Conservation (phyloP, 148 eudicot genomes). For the Fagopyrum homotropicum region DNA sequence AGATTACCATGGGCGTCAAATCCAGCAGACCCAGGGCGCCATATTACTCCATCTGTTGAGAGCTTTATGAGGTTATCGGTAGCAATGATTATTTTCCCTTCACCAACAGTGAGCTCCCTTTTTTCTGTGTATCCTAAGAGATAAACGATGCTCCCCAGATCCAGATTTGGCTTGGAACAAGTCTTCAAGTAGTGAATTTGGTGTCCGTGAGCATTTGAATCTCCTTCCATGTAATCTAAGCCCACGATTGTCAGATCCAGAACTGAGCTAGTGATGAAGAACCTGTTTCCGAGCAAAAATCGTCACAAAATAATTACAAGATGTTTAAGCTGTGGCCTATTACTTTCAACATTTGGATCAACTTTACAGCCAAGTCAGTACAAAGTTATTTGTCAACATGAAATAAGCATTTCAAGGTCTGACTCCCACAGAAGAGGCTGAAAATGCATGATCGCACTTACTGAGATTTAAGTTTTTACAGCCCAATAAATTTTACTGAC, state of each 20-base stretch:
- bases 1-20: constrained; percentile 90
- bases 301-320: neutral
- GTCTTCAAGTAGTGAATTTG: constrained; percentile 75
- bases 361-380: neutral
- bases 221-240: constrained; percentile 72
- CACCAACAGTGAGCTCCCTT: constrained; percentile 66
- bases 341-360: neutral
- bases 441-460: constrained; percentile 3
- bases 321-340: neutral
- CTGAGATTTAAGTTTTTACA: neutral
- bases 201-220: constrained; percentile 47
- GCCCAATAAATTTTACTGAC: neutral
- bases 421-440: neutral
- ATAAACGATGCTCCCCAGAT: constrained; percentile 68
- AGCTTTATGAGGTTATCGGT: constrained; percentile 95
- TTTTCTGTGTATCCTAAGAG: constrained; percentile 67
- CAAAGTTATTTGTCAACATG: neutral
- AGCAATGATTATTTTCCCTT: constrained; percentile 90
- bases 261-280: constrained; percentile 88
- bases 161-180: constrained; percentile 66
- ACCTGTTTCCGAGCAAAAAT: constrained; percentile 36
- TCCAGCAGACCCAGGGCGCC: constrained; percentile 95
- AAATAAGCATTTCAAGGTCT: neutral
- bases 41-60: constrained; percentile 60
- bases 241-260: constrained; percentile 95